Evolutionary conservation across 2,329 filamentous ascomycete species (phyloP), one percentile per base, ranked within the genome.

Genomic region (Colletotrichum kahawae): DNA sequence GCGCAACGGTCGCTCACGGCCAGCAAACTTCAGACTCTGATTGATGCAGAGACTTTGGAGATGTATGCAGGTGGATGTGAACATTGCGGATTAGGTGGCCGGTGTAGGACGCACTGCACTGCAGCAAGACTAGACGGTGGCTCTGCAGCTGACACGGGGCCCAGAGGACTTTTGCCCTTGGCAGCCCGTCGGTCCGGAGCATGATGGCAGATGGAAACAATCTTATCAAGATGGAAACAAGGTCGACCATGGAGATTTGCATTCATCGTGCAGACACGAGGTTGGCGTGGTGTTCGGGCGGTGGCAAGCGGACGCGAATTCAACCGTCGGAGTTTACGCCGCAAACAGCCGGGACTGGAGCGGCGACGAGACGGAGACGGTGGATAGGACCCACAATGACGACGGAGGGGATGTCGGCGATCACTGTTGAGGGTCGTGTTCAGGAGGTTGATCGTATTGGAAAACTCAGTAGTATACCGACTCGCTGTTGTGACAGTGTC

Each of bases 71-170:
- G 16, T 38, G 56, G 34, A n/a, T 8, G 34, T 33, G 56, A 7
- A 9, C 38, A 29, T 48, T 16, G 68, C 27, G 56, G 54, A 18
- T 31, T n/a, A 57, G 27, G n/a, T 18, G 62, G 21, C 29, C 59
- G 60, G 14, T 48, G 62, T 48, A 64, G 73, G 64, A 67, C 48
- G 60, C n/a, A 33, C 14, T 43, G 63, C 70, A 31, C 24, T 12
- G 29, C 18, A 43, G 54, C 54, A 54, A 59, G 63, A 24, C 54
- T 24, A 57, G 54, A 62, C 60, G 54, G 67, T 74, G 67, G 71
- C 71, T 59, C n/a, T 54, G 34, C 43, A 38, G 69, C 69, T 75
- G 63, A 72, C 73, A 66, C 57, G 27, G 12, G 59, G 59, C 4
- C 21, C 7, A 24, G 54, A 51, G 38, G 33, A 31, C 21, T n/a